Percentiles rank a stretch among this genome's conserved stretches.
These are phyloP conservation scores for Fusarium mexicanum DNA, from an alignment of 2,329 filamentous ascomycete species.

Conservation along the genomic window DNA sequence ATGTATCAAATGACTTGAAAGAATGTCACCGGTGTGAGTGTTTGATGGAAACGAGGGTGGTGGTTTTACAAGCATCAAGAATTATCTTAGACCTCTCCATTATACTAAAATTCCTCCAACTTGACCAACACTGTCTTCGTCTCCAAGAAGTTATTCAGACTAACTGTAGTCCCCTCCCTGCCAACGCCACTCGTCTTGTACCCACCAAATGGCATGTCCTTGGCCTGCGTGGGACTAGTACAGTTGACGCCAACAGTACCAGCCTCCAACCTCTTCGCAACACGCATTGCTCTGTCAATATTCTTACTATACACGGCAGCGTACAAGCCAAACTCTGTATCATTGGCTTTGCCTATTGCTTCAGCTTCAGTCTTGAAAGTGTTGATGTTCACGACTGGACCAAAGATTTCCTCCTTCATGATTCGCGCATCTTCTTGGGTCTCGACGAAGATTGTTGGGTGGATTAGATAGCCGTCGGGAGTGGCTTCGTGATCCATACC, in stretches of 20 bases:
- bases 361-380: slow-evolving; percentile 50
- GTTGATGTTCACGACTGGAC: slow-evolving; percentile 69
- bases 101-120: background rate
- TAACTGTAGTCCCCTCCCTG: slow-evolving; percentile 1
- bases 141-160: slow-evolving; percentile 24
- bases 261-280: slow-evolving; percentile 63
- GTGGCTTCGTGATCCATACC: background rate
- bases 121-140: slow-evolving; percentile 26
- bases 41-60: too few relatives aligned
- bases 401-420: slow-evolving; percentile 71
- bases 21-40: too few relatives aligned
- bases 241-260: slow-evolving; percentile 69
- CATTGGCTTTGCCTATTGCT: slow-evolving; percentile 45
- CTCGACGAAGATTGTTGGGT: slow-evolving; percentile 22
- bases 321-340: slow-evolving; percentile 64
- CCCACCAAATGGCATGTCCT: slow-evolving; percentile 21
- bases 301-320: slow-evolving; percentile 66
- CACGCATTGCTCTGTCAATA: slow-evolving; percentile 54
- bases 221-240: slow-evolving; percentile 30
- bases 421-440: slow-evolving; percentile 50
- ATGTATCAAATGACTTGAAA: background rate
- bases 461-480: background rate
- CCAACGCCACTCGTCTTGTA: slow-evolving; percentile 14
- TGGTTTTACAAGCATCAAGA: too few relatives aligned
- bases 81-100: fast-evolving